Evolutionary conservation across 768 basidiomycete genomes (phyloP).

Genomic region (Mycena rosella): DNA sequence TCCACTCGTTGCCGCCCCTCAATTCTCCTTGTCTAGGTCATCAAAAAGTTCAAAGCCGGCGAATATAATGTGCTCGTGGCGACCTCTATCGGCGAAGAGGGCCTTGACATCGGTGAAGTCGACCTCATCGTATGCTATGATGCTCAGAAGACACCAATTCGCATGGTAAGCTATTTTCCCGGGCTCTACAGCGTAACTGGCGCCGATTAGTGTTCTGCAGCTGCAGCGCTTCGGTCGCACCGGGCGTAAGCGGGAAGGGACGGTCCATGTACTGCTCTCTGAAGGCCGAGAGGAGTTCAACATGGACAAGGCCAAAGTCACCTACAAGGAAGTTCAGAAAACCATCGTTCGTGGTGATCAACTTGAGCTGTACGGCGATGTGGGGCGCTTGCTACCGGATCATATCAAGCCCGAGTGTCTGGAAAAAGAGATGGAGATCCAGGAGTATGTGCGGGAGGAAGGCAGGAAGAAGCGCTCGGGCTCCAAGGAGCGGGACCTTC

Average conservation of each 20-base stretch:
- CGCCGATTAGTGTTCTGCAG: conserved; percentile 55
- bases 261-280: conserved; percentile 91
- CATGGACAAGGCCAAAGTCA: conserved; percentile 87
- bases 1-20: conserved; percentile 13
- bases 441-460: conserved; percentile 73
- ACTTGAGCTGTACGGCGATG: conserved; percentile 94
- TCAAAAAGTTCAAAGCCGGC: conserved; percentile 88
- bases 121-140: conserved; percentile 98
- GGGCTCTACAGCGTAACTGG: conserved; percentile 2
- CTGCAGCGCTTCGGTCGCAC: conserved; percentile 97
- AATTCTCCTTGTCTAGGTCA: conserved; percentile 65
- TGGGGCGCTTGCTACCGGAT: conserved; percentile 85
- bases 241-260: conserved; percentile 90
- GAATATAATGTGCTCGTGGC: conserved; percentile 94
- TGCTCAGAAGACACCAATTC: conserved; percentile 94
- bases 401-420: conserved; percentile 81
- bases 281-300: conserved; percentile 93
- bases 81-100: conserved; percentile 98
- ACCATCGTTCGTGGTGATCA: conserved; percentile 87
- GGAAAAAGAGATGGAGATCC: conserved; percentile 87
- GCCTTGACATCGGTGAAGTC: conserved; percentile 97
- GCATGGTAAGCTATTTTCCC: conserved; percentile 74
- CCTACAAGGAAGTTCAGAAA: conserved; percentile 90
- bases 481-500: conserved; percentile 45
- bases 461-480: conserved; percentile 53